Evolutionary conservation across 768 basidiomycete genomes (phyloP), one percentile per base, ranked within the genome.

Genomic region (Collybiopsis confluens): DNA sequence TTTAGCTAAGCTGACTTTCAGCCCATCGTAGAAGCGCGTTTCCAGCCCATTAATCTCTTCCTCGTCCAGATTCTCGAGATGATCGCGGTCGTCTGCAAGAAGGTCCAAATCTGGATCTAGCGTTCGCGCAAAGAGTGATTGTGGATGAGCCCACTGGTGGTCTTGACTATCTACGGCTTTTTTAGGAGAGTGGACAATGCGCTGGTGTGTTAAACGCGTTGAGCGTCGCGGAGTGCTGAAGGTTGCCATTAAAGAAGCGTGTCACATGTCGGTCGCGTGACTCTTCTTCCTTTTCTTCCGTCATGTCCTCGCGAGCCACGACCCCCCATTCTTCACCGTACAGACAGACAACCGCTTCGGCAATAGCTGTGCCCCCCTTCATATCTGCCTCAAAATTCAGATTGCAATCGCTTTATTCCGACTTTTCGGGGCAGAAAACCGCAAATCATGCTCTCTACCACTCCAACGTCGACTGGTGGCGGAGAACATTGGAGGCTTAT

Each of bases 401-500:
- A 7, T 73, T 92, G 0, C 84, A 88, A 57, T 82, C 92, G 0
- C 75, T 98, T 6, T 98, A 95, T 69, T 88, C 93, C 7, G 92
- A 95, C 63, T 84, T 95, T 54, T 83, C 89, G 0, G 75, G 83
- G 11, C 92, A 95, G 69, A 90, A 88, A 61, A 73, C 82, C 45
- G 87, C 91, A 1, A 95, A 98, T 66, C 88, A 92, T 0, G 78
- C 86, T 1, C 85, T 90, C 3, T 97, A 86, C 66, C 70, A 81
- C 45, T 82, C 90, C 10, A 90, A 90, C 62, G 73, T 92, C 27
- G 82, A 86, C 51, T 98, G 94, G 94, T 98, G 95, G 95, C 81
- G 79, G 30, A 70, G 73, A 42, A 80, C 83, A 0, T 73, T 93
- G 8, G 80, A 88, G 59, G 72, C 72, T 15, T 63, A 88, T 36